phyloP scores from a whole-genome alignment of 116 monocot genomes.

The Posidonia oceanica region DNA sequence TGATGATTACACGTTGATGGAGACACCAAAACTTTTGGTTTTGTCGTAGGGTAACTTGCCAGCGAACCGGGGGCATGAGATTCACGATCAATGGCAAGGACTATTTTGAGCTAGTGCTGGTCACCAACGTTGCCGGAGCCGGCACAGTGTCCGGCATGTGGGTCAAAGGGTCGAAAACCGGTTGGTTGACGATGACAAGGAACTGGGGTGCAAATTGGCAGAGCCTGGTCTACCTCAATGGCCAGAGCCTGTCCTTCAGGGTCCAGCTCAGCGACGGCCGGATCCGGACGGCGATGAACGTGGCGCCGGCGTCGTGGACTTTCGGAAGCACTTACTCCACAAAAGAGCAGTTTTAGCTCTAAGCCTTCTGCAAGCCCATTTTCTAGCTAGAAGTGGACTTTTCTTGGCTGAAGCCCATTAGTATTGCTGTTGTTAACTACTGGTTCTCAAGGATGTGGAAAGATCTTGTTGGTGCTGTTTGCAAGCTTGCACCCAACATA shows the following conservation, averaged over 20 bases:
- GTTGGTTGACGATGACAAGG: constrained; percentile 50
- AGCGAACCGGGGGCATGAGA: constrained; percentile 44
- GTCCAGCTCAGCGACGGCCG: constrained; percentile 48
- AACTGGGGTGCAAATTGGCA: constrained; percentile 82
- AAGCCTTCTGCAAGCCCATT: not conserved
- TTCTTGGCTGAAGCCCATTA: not conserved
- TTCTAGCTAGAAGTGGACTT: not conserved
- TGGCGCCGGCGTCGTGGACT: constrained; percentile 40
- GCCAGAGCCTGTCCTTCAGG: constrained; percentile 52
- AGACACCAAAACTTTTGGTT: too few relatives aligned
- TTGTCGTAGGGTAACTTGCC: constrained; percentile 29
- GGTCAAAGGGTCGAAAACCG: constrained; percentile 39
- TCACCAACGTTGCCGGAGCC: constrained; percentile 48
- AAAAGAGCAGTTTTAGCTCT: not conserved
- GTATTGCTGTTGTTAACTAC: not conserved
- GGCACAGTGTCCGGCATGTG: constrained; percentile 34
- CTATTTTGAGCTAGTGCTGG: constrained; percentile 67
- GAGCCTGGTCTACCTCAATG: constrained; percentile 30
- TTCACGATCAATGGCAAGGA: constrained; percentile 67
- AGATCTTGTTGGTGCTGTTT: too few relatives aligned
- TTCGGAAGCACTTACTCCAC: constrained; percentile 43
- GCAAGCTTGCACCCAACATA: too few relatives aligned
- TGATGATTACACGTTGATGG: too few relatives aligned
- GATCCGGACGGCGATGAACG: constrained; percentile 30
- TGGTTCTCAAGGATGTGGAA: too few relatives aligned